phyloP scores from a whole-genome alignment of 768 basidiomycete species.

The Leccinum boreale region DNA sequence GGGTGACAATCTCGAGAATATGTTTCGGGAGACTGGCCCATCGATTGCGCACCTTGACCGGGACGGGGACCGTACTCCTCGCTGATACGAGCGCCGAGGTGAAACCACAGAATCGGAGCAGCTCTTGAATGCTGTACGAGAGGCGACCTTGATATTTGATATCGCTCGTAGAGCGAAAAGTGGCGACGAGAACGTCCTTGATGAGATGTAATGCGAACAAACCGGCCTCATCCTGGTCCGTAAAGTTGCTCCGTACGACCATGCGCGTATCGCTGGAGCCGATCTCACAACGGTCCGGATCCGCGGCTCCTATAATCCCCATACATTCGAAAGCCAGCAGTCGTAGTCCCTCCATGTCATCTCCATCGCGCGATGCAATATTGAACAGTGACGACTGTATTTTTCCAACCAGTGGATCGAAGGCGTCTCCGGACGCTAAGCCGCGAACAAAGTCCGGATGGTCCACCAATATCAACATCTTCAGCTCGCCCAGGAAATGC shows the following conservation, averaged over 20 bases:
- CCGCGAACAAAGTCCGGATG: slow-evolving; percentile 52
- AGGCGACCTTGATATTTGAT: slow-evolving; percentile 87
- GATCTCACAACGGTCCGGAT: slow-evolving; percentile 88
- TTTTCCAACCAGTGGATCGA: slow-evolving; percentile 71
- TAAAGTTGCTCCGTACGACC: slow-evolving; percentile 78
- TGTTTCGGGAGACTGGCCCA: slow-evolving; percentile 83
- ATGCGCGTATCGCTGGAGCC: slow-evolving; percentile 54
- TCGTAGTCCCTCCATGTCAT: slow-evolving; percentile 64
- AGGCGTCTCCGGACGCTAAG: slow-evolving; percentile 80
- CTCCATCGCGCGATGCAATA: slow-evolving; percentile 75
- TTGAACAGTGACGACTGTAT: slow-evolving; percentile 64
- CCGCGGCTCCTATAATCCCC: slow-evolving; percentile 87
- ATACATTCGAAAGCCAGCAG: slow-evolving; percentile 84
- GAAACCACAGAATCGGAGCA: slow-evolving; percentile 85
- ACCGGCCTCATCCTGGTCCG: slow-evolving; percentile 70
- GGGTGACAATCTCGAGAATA: slow-evolving; percentile 81
- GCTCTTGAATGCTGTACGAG: slow-evolving; percentile 89
- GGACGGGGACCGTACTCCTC: slow-evolving; percentile 46
- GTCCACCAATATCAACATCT: slow-evolving; percentile 52
- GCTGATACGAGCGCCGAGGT: slow-evolving; percentile 66
- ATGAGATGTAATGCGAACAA: slow-evolving; percentile 86
- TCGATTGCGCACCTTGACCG: slow-evolving; percentile 64
- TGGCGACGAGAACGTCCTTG: slow-evolving; percentile 77
- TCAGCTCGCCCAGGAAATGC: slow-evolving; percentile 75
- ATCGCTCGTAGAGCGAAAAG: slow-evolving; percentile 92